Percentiles rank a stretch among this genome's conserved stretches.
Conservation (phyloP, 2,329 filamentous ascomycete genomes). For the Pestalotiopsis sp. region DNA sequence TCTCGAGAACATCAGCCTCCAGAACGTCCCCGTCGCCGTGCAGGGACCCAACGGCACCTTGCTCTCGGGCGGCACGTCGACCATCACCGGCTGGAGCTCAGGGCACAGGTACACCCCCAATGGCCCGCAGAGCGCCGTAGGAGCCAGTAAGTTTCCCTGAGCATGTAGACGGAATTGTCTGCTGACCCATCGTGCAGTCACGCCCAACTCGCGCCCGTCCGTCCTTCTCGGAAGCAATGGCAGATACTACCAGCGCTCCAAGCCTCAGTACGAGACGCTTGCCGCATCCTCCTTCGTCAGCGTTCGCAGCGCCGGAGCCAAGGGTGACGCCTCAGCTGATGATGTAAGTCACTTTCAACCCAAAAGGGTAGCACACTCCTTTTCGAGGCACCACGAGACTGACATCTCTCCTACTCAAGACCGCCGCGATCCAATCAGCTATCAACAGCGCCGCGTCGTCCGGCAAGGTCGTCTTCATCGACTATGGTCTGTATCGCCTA, state of each 20-base stretch:
- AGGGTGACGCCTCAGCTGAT: constrained; percentile 71
- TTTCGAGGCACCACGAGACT: background rate
- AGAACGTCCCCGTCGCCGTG: constrained; percentile 43
- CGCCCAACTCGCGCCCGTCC: constrained; percentile 50
- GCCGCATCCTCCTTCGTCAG: constrained; percentile 60
- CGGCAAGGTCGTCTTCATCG: constrained; percentile 58
- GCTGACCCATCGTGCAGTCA: constrained; percentile 23
- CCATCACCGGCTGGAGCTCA: constrained; percentile 66
- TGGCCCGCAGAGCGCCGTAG: constrained; percentile 48
- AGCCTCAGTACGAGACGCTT: constrained; percentile 70
- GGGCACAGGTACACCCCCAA: constrained; percentile 63
- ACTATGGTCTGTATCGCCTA: constrained; percentile 57
- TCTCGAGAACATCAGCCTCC: constrained; percentile 50
- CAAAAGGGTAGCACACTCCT: constrained; percentile 29
- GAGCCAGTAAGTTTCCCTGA: constrained; percentile 25
- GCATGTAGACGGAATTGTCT: too few species aligned
- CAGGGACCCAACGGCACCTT: constrained; percentile 43
- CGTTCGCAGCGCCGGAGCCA: constrained; percentile 57
- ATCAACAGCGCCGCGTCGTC: constrained; percentile 51
- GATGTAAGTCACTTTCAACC: constrained; percentile 49
- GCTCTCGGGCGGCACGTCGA: constrained; percentile 55
- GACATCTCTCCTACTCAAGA: constrained; percentile 33
- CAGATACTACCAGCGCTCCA: constrained; percentile 64
- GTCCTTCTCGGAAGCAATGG: constrained; percentile 50
- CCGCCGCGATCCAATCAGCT: constrained; percentile 58